Base-by-base conservation (phyloP, 176 grass and related monocot species). In the Carex scoparia region DNA sequence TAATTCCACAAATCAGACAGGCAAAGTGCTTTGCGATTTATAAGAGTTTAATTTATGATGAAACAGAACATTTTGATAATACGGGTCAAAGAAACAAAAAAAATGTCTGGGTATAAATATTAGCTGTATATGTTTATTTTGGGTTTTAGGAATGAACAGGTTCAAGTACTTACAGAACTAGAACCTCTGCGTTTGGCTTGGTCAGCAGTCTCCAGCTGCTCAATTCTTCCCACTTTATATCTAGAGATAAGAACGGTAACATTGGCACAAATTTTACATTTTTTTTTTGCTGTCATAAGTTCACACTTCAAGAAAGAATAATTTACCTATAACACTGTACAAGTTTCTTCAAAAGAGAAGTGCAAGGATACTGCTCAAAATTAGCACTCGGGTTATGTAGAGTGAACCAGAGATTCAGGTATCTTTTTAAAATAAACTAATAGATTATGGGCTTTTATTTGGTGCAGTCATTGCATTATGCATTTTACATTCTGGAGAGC, bases 221-320 rank as follows among this genome's bases (percentile, higher is more conserved):
- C 95, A 78, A 98, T 94, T 92, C 95, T 89, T 86, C 95, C 95
- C 81, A 98, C 95, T 89, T 98, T 98, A 90, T 98, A 98, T 79
- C 92, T 94, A 66, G 32, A 84, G 80, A 71, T 56, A 89, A 84
- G 82, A 83, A 77, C 31, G 42, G 10, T 84, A 19, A 81, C 75
- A 88, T 69, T 37, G 85, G 40, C 23, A 69, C 14, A 18, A 69
- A 42, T 15, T 38, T 69, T 31, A 69, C 33, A 23, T 23, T 23
- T 23, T 9, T 42, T 46, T 70, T 42, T 44, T 71, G 38, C 5
- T 69, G 38, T 69, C 65, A 16, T 2, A 69, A 69, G 65, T 37
- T 80, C 65, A 63, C 30, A 28, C 68, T 56, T 59, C 19, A 83
- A 33, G 46, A 70, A 78, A 79, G 33, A 3, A 84, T 11, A 69